Percentiles rank a stretch among this genome's conserved stretches.
phyloP scores from a whole-genome alignment of 441 rosid genomes.

The Gossypium davidsonii region DNA sequence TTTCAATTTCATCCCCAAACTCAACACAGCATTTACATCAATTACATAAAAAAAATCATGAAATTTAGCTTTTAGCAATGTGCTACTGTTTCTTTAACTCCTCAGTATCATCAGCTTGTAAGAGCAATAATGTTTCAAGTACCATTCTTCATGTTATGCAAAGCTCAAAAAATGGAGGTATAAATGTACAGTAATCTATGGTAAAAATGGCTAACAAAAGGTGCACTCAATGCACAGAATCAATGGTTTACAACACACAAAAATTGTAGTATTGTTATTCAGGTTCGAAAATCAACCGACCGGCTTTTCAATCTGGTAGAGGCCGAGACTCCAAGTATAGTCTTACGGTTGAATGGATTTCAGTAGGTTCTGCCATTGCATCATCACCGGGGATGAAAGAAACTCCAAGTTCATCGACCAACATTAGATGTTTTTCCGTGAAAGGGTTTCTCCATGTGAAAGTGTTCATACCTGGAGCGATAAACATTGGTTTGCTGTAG shows the following conservation, averaged over 20 bases:
- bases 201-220: neutral
- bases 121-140: neutral
- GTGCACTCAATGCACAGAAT: neutral
- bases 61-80: neutral
- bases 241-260: neutral
- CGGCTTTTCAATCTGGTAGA: constrained; percentile 23
- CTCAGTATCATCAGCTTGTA: neutral
- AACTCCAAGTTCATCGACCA: constrained; percentile 83
- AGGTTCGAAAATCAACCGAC: neutral
- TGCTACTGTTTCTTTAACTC: neutral
- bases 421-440: constrained; percentile 70
- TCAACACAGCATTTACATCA: no score
- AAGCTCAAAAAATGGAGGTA: constrained; percentile 2
- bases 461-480: constrained; percentile 88
- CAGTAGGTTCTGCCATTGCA: constrained; percentile 88
- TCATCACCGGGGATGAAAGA: constrained; percentile 84
- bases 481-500: constrained; percentile 65
- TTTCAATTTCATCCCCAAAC: no score
- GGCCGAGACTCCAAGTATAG: constrained; percentile 58
- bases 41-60: neutral
- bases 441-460: constrained; percentile 92
- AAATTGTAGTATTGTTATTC: neutral
- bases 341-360: constrained; percentile 70
- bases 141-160: neutral
- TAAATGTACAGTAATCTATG: neutral